Evolutionary conservation across 2,329 filamentous ascomycete species (phyloP).

Genomic region (Pseudogymnoascus sp.): DNA sequence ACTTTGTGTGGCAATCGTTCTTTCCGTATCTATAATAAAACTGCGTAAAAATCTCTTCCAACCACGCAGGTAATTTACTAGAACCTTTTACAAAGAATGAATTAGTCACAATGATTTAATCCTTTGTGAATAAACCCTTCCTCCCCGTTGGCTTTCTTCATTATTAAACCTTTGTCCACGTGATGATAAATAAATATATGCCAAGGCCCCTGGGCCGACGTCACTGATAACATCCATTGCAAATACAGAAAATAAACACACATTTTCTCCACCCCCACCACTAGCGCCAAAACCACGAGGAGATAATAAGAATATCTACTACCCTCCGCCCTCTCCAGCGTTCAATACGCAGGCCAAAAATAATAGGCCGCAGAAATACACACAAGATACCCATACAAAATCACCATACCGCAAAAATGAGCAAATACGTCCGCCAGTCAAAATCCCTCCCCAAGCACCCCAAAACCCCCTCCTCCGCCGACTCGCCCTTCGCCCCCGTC

Average conservation of each 20-base stretch:
- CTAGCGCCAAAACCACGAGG: not conserved
- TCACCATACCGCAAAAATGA: not conserved
- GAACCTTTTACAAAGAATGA: too few species aligned
- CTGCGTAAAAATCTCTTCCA: too few species aligned
- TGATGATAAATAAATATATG: too few species aligned
- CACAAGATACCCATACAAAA: too few species aligned
- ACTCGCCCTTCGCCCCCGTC: slow-evolving; percentile 2
- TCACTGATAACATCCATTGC: not conserved
- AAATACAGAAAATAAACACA: slow-evolving; percentile 4
- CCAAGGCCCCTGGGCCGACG: not conserved
- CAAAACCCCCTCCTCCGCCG: slow-evolving; percentile 1
- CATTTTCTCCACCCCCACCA: slow-evolving; percentile 6
- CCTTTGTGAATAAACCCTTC: too few species aligned
- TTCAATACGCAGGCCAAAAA: not conserved
- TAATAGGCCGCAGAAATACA: too few species aligned
- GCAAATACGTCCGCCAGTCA: not conserved
- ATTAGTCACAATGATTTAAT: too few species aligned
- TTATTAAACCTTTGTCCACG: too few species aligned
- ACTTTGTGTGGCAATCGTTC: too few species aligned
- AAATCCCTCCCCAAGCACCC: slow-evolving; percentile 4
- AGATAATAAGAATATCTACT: not conserved
- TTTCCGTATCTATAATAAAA: not conserved
- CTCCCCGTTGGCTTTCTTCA: too few species aligned
- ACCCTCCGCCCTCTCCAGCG: not conserved
- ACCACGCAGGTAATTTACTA: too few species aligned